Base-by-base conservation (phyloP, 768 basidiomycete genomes). In the Suillus plorans region DNA sequence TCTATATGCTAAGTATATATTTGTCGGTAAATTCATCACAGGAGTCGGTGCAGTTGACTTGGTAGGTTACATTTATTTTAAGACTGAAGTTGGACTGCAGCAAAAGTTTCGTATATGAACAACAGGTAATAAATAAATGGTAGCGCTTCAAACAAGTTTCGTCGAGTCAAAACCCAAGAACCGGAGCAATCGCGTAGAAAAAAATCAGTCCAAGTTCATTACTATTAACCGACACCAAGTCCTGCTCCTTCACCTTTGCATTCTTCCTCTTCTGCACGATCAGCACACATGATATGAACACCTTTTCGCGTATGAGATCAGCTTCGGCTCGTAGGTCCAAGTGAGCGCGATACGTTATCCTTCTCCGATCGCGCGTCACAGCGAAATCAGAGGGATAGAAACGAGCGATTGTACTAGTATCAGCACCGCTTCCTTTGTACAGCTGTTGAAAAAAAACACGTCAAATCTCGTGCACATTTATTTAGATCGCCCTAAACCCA, bases 251-350 rank as follows among this genome's bases (percentile, higher is more conserved):
- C 3, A 37, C 57, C 37, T 5, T 18, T 9, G 9, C 63, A 9
- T 36, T 44, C 60, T 12, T 63, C 41, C 16, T 47, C 63, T 44
- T 63, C 28, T 63, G 63, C n/a, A 60, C 25, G 14, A 63, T 34
- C 20, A 63, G 12, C 37, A 61, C 42, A 34, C 59, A 63, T 2
- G 62, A 61, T 42, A 63, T 41, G 18, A 63, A 37, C n/a, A 62
- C 59, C 39, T 18, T 61, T 13, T 63, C 63, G 20, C 63, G 63
- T 59, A 63, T 61, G 20, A 61, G 9, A 61, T 63, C 58, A 34
- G 58, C 62, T 41, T 63, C 62, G 12, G 62, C 20, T 44, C 14
- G n/a, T 20, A 63, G 14, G 41, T 34, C 25, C 37, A 58, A 14
- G 7, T 57, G 56, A 16, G 56, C 56, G 22, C 18, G 22, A 39